Evolutionary conservation across 164 flowering plant genomes (phyloP), one percentile per base, ranked within the genome.

Genomic region (Aristolochia californica): DNA sequence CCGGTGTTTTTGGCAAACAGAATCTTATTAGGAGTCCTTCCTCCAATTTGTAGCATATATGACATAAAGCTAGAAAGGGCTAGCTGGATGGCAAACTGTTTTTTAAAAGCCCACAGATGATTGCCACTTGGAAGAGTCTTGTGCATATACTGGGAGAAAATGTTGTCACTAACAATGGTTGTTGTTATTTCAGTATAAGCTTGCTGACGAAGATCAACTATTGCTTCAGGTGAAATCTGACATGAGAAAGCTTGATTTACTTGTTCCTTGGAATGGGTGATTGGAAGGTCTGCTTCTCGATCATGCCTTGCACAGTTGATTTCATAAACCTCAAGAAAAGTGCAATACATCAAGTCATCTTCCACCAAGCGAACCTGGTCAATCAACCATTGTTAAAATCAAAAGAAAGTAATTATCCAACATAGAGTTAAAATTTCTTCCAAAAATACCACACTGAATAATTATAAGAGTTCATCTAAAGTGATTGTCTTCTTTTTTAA

Each of bases 291-390:
- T 48, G 97, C 86, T 63, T 94, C 99, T 51, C 89, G 70, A 68
- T 86, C 83, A 70, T 86, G 80, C 62, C 99, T 78, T 22, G 95
- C 87, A 80, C 99, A 94, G 63, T 94, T 83, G 68, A 84, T 89
- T 78, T 90, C 97, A 72, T 94, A 94, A 51, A 94, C 96, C 83
- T 94, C 99, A 56, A 94, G 97, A 70, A 94, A 88, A 50, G 96
- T 88, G 75, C 85, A 82, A 67, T 90, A 90, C 95, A 86, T 90
- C 60, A 94, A 62, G 72, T 94, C 99, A 72, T 94, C 99, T 78
- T 94, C 99, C 34, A 94, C 99, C 97, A 90, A 83, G 47, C 99
- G 87, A 2, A 94, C 99, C 99, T 94, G 74, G 54, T 5, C 5
- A 34, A 34, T 34, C 5, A 34, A 34, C 40, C 40, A 34, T 34